Percentiles rank a stretch among this genome's conserved stretches.
These are phyloP conservation scores for Talaromyces marneffei DNA, from an alignment of 2,329 filamentous ascomycete species.

Conservation along the genomic window DNA sequence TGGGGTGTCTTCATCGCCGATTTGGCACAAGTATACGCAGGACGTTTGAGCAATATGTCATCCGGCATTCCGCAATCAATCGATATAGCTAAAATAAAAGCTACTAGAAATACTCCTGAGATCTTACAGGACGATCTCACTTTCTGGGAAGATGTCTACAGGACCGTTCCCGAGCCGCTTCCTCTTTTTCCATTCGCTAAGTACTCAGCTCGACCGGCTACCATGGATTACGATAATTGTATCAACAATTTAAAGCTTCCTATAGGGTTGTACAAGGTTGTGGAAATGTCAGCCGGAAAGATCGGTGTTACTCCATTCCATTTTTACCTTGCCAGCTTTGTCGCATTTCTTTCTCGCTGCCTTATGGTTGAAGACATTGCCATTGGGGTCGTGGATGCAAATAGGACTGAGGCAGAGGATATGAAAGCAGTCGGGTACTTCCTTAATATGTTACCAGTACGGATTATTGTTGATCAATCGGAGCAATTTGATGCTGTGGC, in stretches of 20 bases:
- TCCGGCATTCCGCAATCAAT: conserved; percentile 30
- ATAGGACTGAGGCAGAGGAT: conserved; percentile 29
- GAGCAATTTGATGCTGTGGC: conserved; percentile 30
- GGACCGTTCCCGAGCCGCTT: conserved; percentile 21
- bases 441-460: conserved; percentile 47
- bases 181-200: conserved; percentile 32
- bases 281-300: conserved; percentile 3
- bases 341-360: conserved; percentile 33
- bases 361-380: conserved; percentile 35
- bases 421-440: conserved; percentile 41
- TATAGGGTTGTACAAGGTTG: not conserved
- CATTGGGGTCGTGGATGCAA: conserved; percentile 47
- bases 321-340: conserved; percentile 41
- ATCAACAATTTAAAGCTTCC: not conserved
- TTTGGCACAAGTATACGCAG: conserved; percentile 9
- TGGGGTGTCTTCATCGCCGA: conserved; percentile 30
- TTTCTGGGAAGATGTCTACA: conserved; percentile 32
- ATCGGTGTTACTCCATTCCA: conserved; percentile 41
- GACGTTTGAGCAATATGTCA: conserved; percentile 28
- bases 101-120: conserved; percentile 16
- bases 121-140: conserved; percentile 28
- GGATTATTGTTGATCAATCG: conserved; percentile 25
- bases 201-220: conserved; percentile 16
- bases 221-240: conserved; percentile 18
- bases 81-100: conserved; percentile 13